Base-by-base conservation (phyloP, 345 rosid genomes). In the Chamaenerion angustifolium region DNA sequence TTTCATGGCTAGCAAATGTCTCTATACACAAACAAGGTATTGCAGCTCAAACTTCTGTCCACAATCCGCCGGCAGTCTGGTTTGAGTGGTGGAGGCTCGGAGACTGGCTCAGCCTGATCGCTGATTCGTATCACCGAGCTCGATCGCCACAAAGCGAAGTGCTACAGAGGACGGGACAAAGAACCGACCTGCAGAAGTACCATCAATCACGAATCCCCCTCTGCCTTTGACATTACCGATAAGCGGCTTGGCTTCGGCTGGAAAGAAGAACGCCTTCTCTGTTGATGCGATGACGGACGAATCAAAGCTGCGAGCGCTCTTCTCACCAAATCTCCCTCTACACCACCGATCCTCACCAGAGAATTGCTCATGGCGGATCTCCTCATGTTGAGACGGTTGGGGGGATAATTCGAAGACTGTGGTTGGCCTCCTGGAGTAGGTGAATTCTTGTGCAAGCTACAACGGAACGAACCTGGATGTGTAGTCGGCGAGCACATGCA, bases 401-500 rank as follows among this genome's bases (percentile, higher is more conserved):
- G 58, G 3, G 82, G 60, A 45, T 57, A 76, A 14, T 77, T 48
- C 0, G 1, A 42, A 1, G 68, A 10, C n/a, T 72, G 63, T 3
- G 58, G 54, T 10, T 31, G 42, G 21, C 60, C 70, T 7, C 56
- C 59, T 14, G 23, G 4, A 12, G 14, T 18, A 4, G 5, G 15
- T 3, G 50, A 65, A 58, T 71, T 77, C 51, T 77, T 85, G 58
- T 88, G 97, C 1, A 82, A 45, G 12, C 82, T 75, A 14, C 97
- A 88, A 0, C 95, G 78, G 41, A 88, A 88, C 8, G 93, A 88
- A 0, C 97, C 97, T 0, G 83, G 89, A 52, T 88, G 97, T 12
- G 80, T 63, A 17, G 97, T 82, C 1, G 97, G 97, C 1, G 97
- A 88, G 56, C 97, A 88, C 93, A 82, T 75, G 42, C 97, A 88